Percentiles rank a stretch among this genome's conserved stretches.
These are phyloP conservation scores for Oryza nivara DNA, from an alignment of 176 grass and related monocot species.

Conservation along the genomic window DNA sequence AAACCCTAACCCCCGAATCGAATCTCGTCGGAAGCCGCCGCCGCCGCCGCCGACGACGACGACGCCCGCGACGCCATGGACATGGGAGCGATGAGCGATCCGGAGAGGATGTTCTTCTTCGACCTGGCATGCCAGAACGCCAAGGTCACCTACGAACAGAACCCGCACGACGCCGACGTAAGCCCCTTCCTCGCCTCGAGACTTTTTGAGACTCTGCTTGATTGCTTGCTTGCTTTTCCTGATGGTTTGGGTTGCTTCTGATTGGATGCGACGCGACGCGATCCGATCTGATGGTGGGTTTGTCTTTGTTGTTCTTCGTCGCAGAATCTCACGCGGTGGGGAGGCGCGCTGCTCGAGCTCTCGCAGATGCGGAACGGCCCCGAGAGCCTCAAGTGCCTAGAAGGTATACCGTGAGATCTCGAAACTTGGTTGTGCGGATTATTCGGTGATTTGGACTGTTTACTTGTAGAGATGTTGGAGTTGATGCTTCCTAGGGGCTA, in stretches of 20 bases:
- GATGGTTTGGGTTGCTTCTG: not conserved
- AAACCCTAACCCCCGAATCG: slow-evolving; percentile 51
- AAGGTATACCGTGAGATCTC: slow-evolving; percentile 44
- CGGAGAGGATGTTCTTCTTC: slow-evolving; percentile 77
- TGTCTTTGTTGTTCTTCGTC: not conserved
- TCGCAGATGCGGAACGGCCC: slow-evolving; percentile 63
- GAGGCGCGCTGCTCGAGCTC: slow-evolving; percentile 75
- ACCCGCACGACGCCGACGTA: slow-evolving; percentile 81
- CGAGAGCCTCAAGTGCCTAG: slow-evolving; percentile 50
- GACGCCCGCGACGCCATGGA: slow-evolving; percentile 44
- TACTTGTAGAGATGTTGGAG: not conserved
- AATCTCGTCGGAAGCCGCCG: slow-evolving; percentile 12
- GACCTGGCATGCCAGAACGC: slow-evolving; percentile 68
- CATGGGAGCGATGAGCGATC: slow-evolving; percentile 56
- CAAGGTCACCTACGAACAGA: slow-evolving; percentile 51
- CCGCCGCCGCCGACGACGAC: not conserved
- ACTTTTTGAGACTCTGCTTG: not conserved
- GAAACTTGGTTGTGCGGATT: not conserved
- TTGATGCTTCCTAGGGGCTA: not conserved
- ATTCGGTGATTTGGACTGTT: not conserved
- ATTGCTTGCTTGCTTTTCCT: not conserved
- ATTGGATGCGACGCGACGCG: not conserved
- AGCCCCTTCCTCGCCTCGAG: not conserved
- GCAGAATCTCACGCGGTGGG: slow-evolving; percentile 86
- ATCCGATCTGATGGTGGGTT: slow-evolving; percentile 7